Base-by-base conservation (phyloP, 1,139 yeast species). In the Nakaseomyces bracarensis region DNA sequence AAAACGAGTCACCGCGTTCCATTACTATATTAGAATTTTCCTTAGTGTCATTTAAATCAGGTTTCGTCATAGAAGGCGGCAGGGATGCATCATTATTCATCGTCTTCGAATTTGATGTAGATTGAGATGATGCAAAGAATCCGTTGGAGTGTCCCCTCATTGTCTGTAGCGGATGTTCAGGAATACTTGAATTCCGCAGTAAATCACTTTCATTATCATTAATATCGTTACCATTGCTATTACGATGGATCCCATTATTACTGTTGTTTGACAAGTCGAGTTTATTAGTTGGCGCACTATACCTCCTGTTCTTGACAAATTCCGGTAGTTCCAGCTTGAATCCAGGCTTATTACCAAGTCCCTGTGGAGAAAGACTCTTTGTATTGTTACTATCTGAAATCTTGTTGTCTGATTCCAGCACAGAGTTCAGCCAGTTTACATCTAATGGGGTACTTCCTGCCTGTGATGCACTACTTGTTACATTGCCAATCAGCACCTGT, bases 391-490 rank as follows among this genome's bases (percentile, higher is more conserved):
- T 5, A 10, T 33, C 36, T 3, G 25, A 13, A 11, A 33, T 33
- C 36, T 33, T 33, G 18, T 33, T 33, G 26, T 33, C 36, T 4
- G 36, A 33, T 16, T 33, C 36, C 13, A 33, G 26, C 26, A 33
- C 26, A 3, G 36, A 20, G 36, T 33, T 33, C 18, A 33, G 36
- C 36, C 36, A 33, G 26, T 33, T 33, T 4, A 33, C 36, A 5
- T 33, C 36, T 6, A 33, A 26, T 4, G 36, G 36, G 5, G 36
- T 33, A 16, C 36, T 21, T 5, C 36, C 36, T 1, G 26, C 26
- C 16, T 13, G 15, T 3, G 36, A 15, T n/a, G 6, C 34, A 8
- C 22, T 19, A 22, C 34, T 30, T n/a, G 34, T 19, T 10, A 30
- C n/a, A 16, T 16, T 16, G 13, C 26, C 26, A 4, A 20, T 18